Conservation (phyloP, 192 early-diverging fungal genomes). For the Kickxella alabastrina region DNA sequence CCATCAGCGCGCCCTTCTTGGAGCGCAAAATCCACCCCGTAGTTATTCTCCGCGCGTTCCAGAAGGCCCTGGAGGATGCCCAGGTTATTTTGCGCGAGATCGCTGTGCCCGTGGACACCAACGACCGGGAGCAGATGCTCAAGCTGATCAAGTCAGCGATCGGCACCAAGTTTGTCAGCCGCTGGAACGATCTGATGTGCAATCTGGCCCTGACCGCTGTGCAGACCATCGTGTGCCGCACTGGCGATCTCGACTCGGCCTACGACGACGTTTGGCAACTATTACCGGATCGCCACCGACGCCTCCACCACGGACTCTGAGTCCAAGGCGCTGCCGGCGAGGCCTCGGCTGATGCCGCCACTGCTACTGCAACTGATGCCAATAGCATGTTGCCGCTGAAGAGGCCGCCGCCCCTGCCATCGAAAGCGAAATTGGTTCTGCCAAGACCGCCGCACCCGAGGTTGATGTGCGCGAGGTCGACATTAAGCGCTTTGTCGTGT, state of each 20-base stretch:
- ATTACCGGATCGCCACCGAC: no score
- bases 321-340: background rate
- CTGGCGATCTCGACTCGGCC: constrained; percentile 18
- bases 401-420: background rate
- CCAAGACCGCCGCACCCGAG: constrained; percentile 34
- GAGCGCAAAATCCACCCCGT: constrained; percentile 98
- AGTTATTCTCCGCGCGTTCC: constrained; percentile 90
- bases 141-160: constrained; percentile 85
- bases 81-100: constrained; percentile 81
- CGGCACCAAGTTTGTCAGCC: constrained; percentile 94
- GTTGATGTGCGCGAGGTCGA: constrained; percentile 88
- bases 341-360: background rate
- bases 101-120: constrained; percentile 78
- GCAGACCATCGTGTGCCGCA: constrained; percentile 70
- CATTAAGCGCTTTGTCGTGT: constrained; percentile 97
- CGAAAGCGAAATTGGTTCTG: background rate
- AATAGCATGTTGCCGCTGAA: background rate
- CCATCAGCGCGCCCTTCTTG: constrained; percentile 85
- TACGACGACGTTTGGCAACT: constrained; percentile 1
- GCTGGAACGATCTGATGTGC: constrained; percentile 99
- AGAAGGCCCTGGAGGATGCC: constrained; percentile 90
- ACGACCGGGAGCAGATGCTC: constrained; percentile 86
- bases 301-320: no score
- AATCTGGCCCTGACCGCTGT: constrained; percentile 92
- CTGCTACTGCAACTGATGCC: constrained; percentile 9